These are phyloP conservation scores for Hippophae rhamnoides DNA, from an alignment of 306 rosid genomes.

Conservation along the genomic window DNA sequence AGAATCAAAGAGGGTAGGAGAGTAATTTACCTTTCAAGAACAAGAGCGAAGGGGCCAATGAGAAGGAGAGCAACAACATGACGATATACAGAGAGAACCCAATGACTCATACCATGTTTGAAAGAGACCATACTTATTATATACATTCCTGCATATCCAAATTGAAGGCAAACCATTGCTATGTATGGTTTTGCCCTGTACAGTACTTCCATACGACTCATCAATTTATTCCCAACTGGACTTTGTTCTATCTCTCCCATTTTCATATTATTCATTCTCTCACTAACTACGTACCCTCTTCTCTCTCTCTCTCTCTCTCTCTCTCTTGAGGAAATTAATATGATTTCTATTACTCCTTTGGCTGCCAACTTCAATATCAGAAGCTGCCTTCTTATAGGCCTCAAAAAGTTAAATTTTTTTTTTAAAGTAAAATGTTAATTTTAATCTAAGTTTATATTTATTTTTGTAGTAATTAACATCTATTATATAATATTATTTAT, in stretches of 20 bases:
- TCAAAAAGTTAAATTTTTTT: slow-evolving; percentile 4
- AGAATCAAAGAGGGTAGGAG: background rate
- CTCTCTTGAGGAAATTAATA: slow-evolving; percentile 10
- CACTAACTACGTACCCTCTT: background rate
- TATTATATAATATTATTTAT: too few relatives aligned
- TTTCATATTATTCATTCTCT: background rate
- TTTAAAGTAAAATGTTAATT: background rate
- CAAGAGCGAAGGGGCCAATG: slow-evolving; percentile 68
- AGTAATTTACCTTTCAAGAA: slow-evolving; percentile 59
- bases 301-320: slow-evolving; percentile 11
- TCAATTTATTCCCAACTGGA: background rate
- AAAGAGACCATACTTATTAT: slow-evolving; percentile 76
- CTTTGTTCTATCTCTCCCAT: slow-evolving; percentile 35
- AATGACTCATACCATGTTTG: slow-evolving; percentile 90
- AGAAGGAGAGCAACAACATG: slow-evolving; percentile 61
- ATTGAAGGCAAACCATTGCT: slow-evolving; percentile 77
- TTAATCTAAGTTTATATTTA: background rate
- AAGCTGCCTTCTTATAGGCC: slow-evolving; percentile 32
- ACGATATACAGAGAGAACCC: slow-evolving; percentile 75
- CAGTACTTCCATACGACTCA: slow-evolving; percentile 15
- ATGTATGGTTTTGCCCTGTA: slow-evolving; percentile 61
- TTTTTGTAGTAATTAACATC: too few relatives aligned
- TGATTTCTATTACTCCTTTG: background rate
- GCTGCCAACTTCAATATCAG: slow-evolving; percentile 19
- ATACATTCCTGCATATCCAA: slow-evolving; percentile 91